A percentile compares a stretch with the other conserved stretches of the same genome.
Conservation (phyloP, 202 grass and related monocot genomes). For the Bolboschoenoplectus hybrid region DNA sequence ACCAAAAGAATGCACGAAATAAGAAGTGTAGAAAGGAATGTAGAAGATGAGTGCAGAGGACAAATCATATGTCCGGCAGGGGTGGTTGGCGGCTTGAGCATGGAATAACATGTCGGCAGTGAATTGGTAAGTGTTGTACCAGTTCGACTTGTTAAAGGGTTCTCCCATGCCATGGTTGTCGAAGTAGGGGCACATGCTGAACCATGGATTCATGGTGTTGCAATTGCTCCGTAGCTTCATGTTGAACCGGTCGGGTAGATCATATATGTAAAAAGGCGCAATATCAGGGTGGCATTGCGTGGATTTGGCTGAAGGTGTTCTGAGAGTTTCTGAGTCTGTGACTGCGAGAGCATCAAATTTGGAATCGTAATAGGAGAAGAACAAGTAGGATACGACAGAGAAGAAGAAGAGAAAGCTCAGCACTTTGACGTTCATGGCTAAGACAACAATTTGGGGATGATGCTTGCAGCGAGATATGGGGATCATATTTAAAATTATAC, state of each 20-base stretch:
- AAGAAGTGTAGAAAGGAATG: slow-evolving; percentile 57
- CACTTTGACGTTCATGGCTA: too few relatives aligned
- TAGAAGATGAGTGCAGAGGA: slow-evolving; percentile 52
- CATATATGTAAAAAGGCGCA: neutral
- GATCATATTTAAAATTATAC: neutral
- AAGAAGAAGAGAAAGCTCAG: neutral
- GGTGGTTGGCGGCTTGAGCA: slow-evolving; percentile 47
- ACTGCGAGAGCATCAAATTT: neutral
- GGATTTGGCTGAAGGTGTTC: neutral
- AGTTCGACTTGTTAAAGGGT: slow-evolving; percentile 46
- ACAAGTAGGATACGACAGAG: neutral
- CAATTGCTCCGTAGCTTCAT: slow-evolving; percentile 34
- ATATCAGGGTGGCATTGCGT: neutral
- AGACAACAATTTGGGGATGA: too few relatives aligned
- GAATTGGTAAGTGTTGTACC: slow-evolving; percentile 62
- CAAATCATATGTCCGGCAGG: slow-evolving; percentile 49
- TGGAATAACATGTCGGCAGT: slow-evolving; percentile 60
- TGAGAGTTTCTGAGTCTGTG: neutral
- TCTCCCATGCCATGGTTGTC: slow-evolving; percentile 66
- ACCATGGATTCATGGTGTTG: slow-evolving; percentile 35
- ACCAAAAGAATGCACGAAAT: slow-evolving; percentile 35
- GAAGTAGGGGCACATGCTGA: slow-evolving; percentile 45
- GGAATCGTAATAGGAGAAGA: neutral
- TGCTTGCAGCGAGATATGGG: too few relatives aligned
- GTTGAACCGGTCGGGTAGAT: neutral